A percentile compares a stretch with the other conserved stretches of the same genome.
These are phyloP conservation scores for Hanseniaspora gamundiae DNA, from an alignment of 1,139 yeast species.

Conservation along the genomic window DNA sequence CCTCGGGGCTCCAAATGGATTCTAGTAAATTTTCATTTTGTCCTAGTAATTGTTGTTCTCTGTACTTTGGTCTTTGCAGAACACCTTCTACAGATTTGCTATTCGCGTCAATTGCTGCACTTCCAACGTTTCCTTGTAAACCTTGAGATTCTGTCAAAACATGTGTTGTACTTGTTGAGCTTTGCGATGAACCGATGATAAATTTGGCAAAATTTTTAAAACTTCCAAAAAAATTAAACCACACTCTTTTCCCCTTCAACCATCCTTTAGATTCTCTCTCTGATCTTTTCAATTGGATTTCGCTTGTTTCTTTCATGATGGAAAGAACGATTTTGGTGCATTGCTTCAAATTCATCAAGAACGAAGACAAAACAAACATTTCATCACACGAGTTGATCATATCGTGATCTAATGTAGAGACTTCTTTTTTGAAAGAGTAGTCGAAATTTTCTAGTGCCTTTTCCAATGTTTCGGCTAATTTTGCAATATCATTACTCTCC, in stretches of 20 bases:
- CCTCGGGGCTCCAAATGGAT: no score
- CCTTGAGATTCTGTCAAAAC: constrained; percentile 25
- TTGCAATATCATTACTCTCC: constrained; percentile 12
- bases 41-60: constrained; percentile 14
- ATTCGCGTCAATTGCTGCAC: constrained; percentile 9
- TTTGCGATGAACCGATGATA: constrained; percentile 18
- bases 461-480: constrained; percentile 19
- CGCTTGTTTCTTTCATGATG: constrained; percentile 25
- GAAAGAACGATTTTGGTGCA: constrained; percentile 25
- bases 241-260: constrained; percentile 28
- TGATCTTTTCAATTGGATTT: constrained; percentile 24
- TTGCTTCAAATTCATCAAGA: constrained; percentile 35
- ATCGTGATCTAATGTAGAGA: constrained; percentile 19
- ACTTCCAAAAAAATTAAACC: constrained; percentile 31
- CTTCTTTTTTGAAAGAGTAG: constrained; percentile 22
- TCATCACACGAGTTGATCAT: constrained; percentile 35
- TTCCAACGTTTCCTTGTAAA: constrained; percentile 22
- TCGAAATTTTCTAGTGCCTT: constrained; percentile 27
- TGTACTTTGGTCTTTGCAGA: constrained; percentile 18
- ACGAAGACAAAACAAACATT: constrained; percentile 36
- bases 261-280: constrained; percentile 26
- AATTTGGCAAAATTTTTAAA: constrained; percentile 26
- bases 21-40: neutral
- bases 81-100: constrained; percentile 5
- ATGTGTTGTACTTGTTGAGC: constrained; percentile 10